phyloP scores from a whole-genome alignment of 371 early-diverging fungal genomes.

The Vairimorpha ceranae region DNA sequence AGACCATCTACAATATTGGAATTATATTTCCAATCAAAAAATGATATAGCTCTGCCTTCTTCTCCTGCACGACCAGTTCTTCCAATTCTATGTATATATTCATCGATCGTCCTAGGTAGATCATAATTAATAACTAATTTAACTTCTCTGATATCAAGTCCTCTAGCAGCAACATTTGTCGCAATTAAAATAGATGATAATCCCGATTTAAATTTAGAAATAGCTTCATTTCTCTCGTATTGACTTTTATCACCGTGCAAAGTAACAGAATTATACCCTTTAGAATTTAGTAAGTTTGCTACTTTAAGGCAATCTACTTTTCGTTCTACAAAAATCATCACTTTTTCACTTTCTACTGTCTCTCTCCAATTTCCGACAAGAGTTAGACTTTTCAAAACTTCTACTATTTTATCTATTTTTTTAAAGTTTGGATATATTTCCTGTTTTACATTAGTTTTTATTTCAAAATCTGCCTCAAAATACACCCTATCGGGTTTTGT shows the following conservation, averaged over 20 bases:
- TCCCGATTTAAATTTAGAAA: constrained; percentile 86
- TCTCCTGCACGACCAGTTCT: constrained; percentile 66
- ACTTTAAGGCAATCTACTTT: constrained; percentile 74
- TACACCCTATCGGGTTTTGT: constrained; percentile 29
- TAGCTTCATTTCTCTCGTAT: constrained; percentile 68
- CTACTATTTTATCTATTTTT: constrained; percentile 74
- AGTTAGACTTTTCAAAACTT: constrained; percentile 71
- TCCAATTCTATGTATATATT: constrained; percentile 90
- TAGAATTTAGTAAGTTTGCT: constrained; percentile 70
- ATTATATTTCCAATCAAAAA: constrained; percentile 66
- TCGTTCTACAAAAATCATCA: constrained; percentile 84
- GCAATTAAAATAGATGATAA: constrained; percentile 87
- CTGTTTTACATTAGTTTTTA: constrained; percentile 67
- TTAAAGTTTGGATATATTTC: constrained; percentile 75
- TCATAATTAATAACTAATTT: constrained; percentile 98
- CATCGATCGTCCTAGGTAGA: constrained; percentile 81
- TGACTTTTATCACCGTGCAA: constrained; percentile 54
- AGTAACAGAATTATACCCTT: constrained; percentile 69
- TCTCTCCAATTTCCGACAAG: constrained; percentile 35
- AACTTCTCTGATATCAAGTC: constrained; percentile 93
- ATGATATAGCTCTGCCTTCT: constrained; percentile 81
- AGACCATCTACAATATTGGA: constrained; percentile 79
- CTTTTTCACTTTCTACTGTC: constrained; percentile 66
- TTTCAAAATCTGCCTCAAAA: constrained; percentile 50
- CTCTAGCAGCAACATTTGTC: constrained; percentile 92